Evolutionary conservation across 2,329 filamentous ascomycete species (phyloP).

Genomic region (Monilinia laxa): DNA sequence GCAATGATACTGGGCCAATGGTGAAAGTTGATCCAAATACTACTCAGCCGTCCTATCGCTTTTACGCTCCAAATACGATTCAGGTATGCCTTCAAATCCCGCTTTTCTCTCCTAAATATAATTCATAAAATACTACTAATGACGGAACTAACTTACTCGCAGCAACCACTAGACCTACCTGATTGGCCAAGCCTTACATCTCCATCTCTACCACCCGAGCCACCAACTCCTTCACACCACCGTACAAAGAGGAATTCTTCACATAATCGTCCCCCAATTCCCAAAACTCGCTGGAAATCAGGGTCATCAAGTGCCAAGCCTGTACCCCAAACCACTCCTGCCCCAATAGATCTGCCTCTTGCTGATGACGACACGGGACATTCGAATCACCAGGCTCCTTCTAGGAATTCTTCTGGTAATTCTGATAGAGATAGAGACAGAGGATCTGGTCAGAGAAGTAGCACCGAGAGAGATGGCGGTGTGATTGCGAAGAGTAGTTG

Average conservation of each 20-base stretch:
- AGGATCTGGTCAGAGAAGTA: background rate
- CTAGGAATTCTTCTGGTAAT: constrained; percentile 7
- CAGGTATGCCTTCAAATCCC: constrained; percentile 30
- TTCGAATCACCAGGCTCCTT: constrained; percentile 14
- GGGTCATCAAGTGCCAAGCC: constrained; percentile 25
- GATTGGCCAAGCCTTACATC: constrained; percentile 32
- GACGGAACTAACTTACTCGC: background rate
- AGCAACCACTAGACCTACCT: constrained; percentile 37
- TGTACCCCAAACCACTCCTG: constrained; percentile 25
- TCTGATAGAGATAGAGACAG: constrained; percentile 21
- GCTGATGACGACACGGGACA: constrained; percentile 35
- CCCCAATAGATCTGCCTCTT: constrained; percentile 39
- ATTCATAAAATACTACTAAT: background rate
- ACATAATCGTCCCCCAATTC: constrained; percentile 35
- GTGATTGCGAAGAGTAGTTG: constrained; percentile 38
- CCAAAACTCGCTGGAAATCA: constrained; percentile 40
- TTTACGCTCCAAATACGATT: constrained; percentile 36
- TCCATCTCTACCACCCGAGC: constrained; percentile 23
- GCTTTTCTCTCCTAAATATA: background rate
- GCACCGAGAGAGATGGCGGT: constrained; percentile 35
- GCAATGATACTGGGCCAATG: constrained; percentile 28
- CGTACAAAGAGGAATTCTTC: constrained; percentile 32
- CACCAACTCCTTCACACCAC: constrained; percentile 25
- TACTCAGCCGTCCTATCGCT: constrained; percentile 32
- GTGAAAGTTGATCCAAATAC: constrained; percentile 36